phyloP scores from a whole-genome alignment of 2,329 filamentous ascomycete species.

The Talaromyces verruculosus region DNA sequence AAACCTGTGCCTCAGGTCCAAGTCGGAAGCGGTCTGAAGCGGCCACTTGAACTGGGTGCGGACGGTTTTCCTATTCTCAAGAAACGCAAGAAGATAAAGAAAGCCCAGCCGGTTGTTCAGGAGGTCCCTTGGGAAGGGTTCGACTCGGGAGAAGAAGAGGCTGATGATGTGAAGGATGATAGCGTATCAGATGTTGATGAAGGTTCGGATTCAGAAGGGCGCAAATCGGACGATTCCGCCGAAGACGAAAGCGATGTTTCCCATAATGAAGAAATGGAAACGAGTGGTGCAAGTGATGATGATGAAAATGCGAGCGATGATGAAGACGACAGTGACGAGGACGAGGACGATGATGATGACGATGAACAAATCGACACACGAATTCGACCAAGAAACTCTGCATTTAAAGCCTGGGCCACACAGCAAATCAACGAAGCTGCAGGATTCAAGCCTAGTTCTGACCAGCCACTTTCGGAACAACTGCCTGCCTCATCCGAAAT shows the following conservation, averaged over 20 bases:
- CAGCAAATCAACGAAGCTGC: conserved; percentile 81
- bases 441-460: conserved; percentile 60
- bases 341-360: conserved; percentile 28
- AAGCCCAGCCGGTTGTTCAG: conserved; percentile 37
- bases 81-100: conserved; percentile 72
- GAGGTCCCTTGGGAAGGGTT: conserved; percentile 51
- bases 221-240: conserved; percentile 33
- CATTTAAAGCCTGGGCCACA: conserved; percentile 92
- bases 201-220: conserved; percentile 23
- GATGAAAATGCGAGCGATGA: conserved; percentile 27
- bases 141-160: conserved; percentile 43
- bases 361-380: conserved; percentile 31
- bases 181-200: neutral
- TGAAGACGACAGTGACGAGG: conserved; percentile 24
- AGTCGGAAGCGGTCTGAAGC: conserved; percentile 76
- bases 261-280: conserved; percentile 41
- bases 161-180: conserved; percentile 36
- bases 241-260: conserved; percentile 33
- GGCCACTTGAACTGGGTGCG: conserved; percentile 77
- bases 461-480: conserved; percentile 35
- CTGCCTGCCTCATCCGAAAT: conserved; percentile 25
- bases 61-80: conserved; percentile 78
- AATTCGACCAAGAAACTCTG: conserved; percentile 52
- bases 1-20: conserved; percentile 53
- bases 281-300: conserved; percentile 21